phyloP scores from a whole-genome alignment of 1,284 basidiomycete species.

The Sanghuangporus weigelae region DNA sequence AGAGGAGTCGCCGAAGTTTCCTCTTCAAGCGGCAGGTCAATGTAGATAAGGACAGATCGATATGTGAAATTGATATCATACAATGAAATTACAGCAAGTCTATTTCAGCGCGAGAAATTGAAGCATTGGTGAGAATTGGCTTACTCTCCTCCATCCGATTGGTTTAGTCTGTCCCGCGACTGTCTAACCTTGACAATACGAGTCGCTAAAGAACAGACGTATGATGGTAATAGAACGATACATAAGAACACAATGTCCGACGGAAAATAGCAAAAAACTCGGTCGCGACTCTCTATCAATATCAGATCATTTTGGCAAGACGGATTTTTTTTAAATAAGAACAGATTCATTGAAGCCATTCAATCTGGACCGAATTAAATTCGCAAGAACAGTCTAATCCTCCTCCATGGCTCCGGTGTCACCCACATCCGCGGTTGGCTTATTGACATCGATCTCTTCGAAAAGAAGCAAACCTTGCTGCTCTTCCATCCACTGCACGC shows the following conservation, averaged over 20 bases:
- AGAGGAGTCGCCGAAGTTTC: constrained; percentile 14
- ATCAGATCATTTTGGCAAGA: neutral
- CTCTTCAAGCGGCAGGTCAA: neutral
- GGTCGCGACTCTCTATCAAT: neutral
- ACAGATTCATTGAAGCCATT: neutral
- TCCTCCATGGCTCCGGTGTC: constrained; percentile 11
- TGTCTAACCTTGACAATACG: neutral
- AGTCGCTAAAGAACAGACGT: neutral
- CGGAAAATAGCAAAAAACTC: neutral
- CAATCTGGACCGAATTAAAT: too few relatives aligned
- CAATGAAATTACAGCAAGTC: neutral
- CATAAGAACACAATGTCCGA: neutral
- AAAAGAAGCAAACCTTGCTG: constrained; percentile 71
- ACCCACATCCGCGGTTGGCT: constrained; percentile 12
- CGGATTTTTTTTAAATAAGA: neutral
- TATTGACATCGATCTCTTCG: constrained; percentile 49
- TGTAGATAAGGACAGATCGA: neutral
- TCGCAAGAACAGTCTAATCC: constrained; percentile 2
- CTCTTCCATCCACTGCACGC: constrained; percentile 91
- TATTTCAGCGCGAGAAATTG: neutral
- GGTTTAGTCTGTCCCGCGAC: too few relatives aligned
- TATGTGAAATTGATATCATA: neutral
- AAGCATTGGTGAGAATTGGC: neutral
- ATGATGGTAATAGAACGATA: neutral
- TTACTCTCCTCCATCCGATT: neutral